phyloP scores from a whole-genome alignment of 164 flowering plant genomes.

The Dillenia suffruticosa region DNA sequence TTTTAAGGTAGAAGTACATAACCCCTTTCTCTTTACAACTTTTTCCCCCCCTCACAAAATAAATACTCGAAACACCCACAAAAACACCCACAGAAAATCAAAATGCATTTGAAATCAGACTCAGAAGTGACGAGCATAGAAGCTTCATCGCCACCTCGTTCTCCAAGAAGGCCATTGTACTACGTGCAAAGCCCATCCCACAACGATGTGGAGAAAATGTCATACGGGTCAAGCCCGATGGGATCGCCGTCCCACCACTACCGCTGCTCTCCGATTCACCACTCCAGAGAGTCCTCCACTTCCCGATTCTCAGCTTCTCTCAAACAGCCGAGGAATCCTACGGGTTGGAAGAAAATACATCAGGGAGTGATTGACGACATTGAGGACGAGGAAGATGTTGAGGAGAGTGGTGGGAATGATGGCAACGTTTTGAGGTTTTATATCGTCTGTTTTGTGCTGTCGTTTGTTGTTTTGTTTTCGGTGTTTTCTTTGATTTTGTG shows the following conservation, averaged over 20 bases:
- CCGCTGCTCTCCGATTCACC: conserved; percentile 81
- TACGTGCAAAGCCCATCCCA: conserved; percentile 95
- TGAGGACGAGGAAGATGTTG: conserved; percentile 18
- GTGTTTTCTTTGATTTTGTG: conserved; percentile 74
- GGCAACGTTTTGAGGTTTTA: conserved; percentile 29
- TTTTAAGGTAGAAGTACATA: too few species aligned
- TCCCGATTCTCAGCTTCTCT: conserved; percentile 76
- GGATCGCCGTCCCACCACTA: conserved; percentile 65
- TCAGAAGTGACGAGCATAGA: conserved; percentile 86
- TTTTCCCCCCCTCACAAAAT: too few species aligned
- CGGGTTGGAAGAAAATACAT: conserved; percentile 42
- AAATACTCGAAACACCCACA: too few species aligned
- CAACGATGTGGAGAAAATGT: conserved; percentile 83
- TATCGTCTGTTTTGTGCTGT: conserved; percentile 38
- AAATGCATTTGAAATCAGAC: conserved; percentile 84
- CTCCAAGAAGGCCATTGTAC: conserved; percentile 68
- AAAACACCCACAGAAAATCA: too few species aligned
- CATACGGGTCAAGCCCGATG: conserved; percentile 67
- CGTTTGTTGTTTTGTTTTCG: conserved; percentile 49
- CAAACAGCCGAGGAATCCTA: conserved; percentile 27
- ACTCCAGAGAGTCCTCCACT: conserved; percentile 91
- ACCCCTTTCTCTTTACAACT: too few species aligned
- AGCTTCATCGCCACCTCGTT: conserved; percentile 64
- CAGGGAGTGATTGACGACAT: conserved; percentile 27
- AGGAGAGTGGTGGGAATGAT: neutral